Evolutionary conservation across 257 asterid species (phyloP).

Genomic region (Nicotiana paniculata): DNA sequence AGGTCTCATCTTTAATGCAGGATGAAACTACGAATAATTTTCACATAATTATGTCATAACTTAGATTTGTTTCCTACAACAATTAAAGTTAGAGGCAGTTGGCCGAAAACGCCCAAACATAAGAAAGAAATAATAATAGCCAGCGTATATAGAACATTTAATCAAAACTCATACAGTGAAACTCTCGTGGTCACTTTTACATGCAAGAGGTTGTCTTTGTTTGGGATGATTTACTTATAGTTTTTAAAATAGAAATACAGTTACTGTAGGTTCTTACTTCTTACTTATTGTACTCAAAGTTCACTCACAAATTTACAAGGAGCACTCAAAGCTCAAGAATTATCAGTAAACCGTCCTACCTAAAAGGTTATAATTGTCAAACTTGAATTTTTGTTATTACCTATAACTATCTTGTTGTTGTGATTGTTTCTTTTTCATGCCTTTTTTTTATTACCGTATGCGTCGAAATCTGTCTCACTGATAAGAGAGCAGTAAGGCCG

Average conservation of each 20-base stretch:
- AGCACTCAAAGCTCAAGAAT: neutral
- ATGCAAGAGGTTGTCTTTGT: neutral
- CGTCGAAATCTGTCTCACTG: too few species aligned
- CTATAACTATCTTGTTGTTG: too few species aligned
- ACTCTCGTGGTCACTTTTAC: neutral
- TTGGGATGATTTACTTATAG: too few species aligned
- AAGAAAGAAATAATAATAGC: neutral
- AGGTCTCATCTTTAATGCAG: neutral
- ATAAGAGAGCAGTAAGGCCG: too few species aligned
- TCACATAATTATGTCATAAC: neutral
- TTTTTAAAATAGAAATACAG: too few species aligned
- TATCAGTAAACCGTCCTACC: neutral
- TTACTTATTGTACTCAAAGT: neutral
- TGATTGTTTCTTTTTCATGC: too few species aligned
- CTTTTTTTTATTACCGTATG: too few species aligned
- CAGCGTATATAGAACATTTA: neutral
- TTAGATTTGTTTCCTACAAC: neutral
- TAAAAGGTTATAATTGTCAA: neutral
- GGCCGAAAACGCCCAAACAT: neutral
- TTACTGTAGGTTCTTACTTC: too few species aligned
- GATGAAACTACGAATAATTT: neutral
- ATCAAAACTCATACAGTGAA: too few species aligned
- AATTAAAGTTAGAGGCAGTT: neutral
- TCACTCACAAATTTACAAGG: neutral
- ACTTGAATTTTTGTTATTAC: too few species aligned